Evolutionary conservation across 148 eudicot species (phyloP).

Genomic region (Vaccinium corymbosum): DNA sequence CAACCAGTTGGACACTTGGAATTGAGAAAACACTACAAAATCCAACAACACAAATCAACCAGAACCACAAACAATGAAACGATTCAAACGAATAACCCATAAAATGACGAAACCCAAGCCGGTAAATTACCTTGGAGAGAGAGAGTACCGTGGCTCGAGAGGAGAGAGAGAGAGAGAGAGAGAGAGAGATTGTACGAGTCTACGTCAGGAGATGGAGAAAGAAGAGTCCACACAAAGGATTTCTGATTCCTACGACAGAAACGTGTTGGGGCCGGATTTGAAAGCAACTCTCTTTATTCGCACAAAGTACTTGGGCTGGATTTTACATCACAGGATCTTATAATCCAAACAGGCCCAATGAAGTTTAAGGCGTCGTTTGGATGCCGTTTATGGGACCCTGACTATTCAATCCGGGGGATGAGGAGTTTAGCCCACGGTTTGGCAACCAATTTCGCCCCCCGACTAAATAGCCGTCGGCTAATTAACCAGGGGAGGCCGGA

Average conservation of each 20-base stretch:
- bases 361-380: too few species aligned
- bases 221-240: neutral
- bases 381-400: too few species aligned
- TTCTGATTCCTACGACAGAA: neutral
- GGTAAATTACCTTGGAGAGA: neutral
- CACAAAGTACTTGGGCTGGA: too few species aligned
- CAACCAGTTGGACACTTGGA: neutral
- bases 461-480: too few species aligned
- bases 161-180: neutral
- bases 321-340: too few species aligned
- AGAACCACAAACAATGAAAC: neutral
- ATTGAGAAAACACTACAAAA: neutral
- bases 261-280: neutral
- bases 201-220: neutral
- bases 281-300: too few species aligned
- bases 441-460: too few species aligned
- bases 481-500: too few species aligned
- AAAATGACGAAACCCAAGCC: neutral
- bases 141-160: neutral
- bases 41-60: neutral
- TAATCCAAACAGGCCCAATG: too few species aligned
- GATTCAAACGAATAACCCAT: neutral
- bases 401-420: too few species aligned
- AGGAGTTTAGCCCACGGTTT: too few species aligned
- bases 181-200: neutral